Conservation (phyloP, 2,329 filamentous ascomycete genomes). For the Talaromyces amestolkiae region DNA sequence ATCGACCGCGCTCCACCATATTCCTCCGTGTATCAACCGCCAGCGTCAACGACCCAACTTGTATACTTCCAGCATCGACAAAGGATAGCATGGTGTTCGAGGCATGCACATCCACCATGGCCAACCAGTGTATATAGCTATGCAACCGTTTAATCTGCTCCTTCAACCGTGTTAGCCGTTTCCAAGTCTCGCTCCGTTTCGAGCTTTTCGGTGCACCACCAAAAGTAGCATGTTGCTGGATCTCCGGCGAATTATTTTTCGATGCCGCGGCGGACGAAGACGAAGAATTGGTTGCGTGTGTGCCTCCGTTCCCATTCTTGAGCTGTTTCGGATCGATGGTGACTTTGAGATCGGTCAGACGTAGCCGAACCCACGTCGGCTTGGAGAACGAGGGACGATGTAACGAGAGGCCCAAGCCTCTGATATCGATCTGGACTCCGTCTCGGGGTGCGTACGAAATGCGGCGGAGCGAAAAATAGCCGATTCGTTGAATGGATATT, state of each 20-base stretch:
- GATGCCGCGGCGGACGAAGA: conserved; percentile 12
- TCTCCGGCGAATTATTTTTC: conserved; percentile 16
- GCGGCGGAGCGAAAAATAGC: conserved; percentile 85
- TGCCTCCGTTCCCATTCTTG: conserved; percentile 30
- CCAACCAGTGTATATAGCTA: conserved; percentile 80
- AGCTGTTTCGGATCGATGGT: conserved; percentile 74
- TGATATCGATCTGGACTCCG: conserved; percentile 84
- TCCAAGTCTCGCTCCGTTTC: conserved; percentile 71
- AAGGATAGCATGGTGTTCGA: conserved; percentile 75
- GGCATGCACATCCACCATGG: conserved; percentile 83
- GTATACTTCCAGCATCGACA: conserved; percentile 76
- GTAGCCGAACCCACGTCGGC: conserved; percentile 92
- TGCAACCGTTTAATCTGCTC: conserved; percentile 85
- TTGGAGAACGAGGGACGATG: conserved; percentile 96
- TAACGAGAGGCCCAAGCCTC: conserved; percentile 80
- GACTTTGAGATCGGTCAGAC: conserved; percentile 79
- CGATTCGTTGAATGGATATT: conserved; percentile 91
- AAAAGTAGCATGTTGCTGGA: conserved; percentile 17
- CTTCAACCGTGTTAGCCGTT: conserved; percentile 72
- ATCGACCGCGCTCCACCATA: conserved; percentile 83
- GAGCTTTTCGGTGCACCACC: conserved; percentile 12
- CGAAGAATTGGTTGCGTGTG: conserved; percentile 22
- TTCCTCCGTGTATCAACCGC: conserved; percentile 88
- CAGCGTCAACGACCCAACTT: conserved; percentile 79
- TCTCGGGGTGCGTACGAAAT: conserved; percentile 86